Conservation (phyloP, 176 grass and related monocot genomes). For the Juncus inflexus region DNA sequence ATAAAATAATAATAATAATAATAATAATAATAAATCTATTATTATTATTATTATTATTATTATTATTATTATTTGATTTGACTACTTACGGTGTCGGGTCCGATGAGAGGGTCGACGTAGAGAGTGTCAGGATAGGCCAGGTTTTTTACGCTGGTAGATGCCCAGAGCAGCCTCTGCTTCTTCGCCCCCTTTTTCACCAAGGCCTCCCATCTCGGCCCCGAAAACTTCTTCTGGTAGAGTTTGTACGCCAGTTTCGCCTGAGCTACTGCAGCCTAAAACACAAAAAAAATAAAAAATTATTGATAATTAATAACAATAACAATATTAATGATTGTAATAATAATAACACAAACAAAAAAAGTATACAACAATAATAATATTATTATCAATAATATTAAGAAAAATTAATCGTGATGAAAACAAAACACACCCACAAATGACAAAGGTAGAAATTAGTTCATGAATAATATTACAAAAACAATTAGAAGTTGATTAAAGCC, state of each 20-base stretch:
- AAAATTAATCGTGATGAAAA: too few relatives aligned
- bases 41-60: not conserved
- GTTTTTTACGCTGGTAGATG: conserved; percentile 95
- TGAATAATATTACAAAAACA: not conserved
- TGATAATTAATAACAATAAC: not conserved
- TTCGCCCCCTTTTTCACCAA: conserved; percentile 98
- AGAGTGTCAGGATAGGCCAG: conserved; percentile 90
- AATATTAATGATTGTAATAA: conserved; percentile 1
- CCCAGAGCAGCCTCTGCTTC: conserved; percentile 97
- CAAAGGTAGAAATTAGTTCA: not conserved
- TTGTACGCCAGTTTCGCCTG: conserved; percentile 92
- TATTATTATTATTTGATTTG: not conserved
- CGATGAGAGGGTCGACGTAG: conserved; percentile 95
- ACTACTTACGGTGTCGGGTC: conserved; percentile 82
- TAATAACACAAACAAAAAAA: not conserved
- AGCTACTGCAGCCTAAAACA: conserved; percentile 76
- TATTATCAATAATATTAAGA: not conserved
- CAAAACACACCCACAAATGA: too few relatives aligned
- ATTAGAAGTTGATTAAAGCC: not conserved
- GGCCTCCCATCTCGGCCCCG: conserved; percentile 95
- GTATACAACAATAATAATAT: not conserved
- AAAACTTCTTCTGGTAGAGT: conserved; percentile 96
- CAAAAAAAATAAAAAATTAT: too few relatives aligned
- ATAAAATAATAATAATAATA: not conserved
- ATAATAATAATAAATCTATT: not conserved